Evolutionary conservation across 345 rosid genomes (phyloP).

Genomic region (Luvunga scandens): DNA sequence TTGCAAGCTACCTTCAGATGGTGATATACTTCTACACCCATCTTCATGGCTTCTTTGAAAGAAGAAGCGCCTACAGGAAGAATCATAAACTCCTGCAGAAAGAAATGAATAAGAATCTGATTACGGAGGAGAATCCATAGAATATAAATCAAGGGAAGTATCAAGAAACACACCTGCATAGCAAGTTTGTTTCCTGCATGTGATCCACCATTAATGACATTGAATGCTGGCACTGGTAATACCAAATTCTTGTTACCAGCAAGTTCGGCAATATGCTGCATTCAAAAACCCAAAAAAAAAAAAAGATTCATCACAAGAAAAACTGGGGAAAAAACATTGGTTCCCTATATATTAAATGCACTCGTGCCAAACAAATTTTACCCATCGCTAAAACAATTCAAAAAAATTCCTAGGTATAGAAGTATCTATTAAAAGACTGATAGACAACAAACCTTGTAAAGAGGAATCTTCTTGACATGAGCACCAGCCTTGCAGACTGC

Average conservation of each 20-base stretch:
- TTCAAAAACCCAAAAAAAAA: neutral
- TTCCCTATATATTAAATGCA: neutral
- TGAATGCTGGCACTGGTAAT: slow-evolving; percentile 95
- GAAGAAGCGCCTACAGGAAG: slow-evolving; percentile 89
- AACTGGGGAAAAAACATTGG: neutral
- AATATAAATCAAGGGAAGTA: neutral
- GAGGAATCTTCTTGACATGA: slow-evolving; percentile 56
- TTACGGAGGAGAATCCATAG: neutral
- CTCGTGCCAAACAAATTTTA: neutral
- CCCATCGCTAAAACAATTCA: neutral
- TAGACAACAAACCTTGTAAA: slow-evolving; percentile 56
- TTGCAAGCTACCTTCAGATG: slow-evolving; percentile 60
- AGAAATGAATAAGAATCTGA: neutral
- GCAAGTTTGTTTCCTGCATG: slow-evolving; percentile 99
- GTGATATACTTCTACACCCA: slow-evolving; percentile 98
- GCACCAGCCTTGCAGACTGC: slow-evolving; percentile 96
- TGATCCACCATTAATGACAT: slow-evolving; percentile 98
- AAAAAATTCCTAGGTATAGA: neutral
- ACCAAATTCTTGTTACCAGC: slow-evolving; percentile 91
- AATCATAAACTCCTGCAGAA: slow-evolving; percentile 88
- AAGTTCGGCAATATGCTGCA: slow-evolving; percentile 90
- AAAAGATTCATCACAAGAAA: neutral
- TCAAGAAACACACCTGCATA: slow-evolving; percentile 60
- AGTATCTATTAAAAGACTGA: neutral
- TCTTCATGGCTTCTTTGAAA: slow-evolving; percentile 98